A percentile compares a stretch with the other conserved stretches of the same genome.
These are phyloP conservation scores for Agarophyton chilense DNA, from an alignment of 23 red algal species.

Conservation along the genomic window DNA sequence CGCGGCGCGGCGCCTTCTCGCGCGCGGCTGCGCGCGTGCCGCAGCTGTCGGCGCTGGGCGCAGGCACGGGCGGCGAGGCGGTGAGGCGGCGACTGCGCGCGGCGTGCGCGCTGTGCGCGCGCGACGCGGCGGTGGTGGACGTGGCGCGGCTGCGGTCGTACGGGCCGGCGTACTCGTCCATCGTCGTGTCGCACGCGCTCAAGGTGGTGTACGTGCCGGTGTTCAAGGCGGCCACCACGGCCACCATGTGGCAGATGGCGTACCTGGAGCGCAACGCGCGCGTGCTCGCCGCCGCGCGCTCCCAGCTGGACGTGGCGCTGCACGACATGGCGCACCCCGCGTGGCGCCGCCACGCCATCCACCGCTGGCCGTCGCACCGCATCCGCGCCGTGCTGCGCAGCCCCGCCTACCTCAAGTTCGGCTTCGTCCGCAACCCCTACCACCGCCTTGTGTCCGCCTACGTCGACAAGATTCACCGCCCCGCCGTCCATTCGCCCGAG, in stretches of 20 bases:
- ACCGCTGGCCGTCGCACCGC: background rate
- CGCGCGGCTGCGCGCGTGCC: too few relatives aligned
- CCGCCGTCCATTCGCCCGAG: conserved; percentile 9
- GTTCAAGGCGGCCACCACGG: conserved; percentile 56
- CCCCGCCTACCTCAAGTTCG: conserved; percentile 75
- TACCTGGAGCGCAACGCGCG: conserved; percentile 50
- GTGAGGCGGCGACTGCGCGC: too few relatives aligned
- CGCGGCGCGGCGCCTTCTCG: too few relatives aligned
- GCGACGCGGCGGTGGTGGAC: background rate
- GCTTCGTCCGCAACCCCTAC: conserved; percentile 79
- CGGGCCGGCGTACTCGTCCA: conserved; percentile 64
- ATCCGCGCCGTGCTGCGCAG: conserved; percentile 10
- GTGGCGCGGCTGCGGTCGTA: conserved; percentile 10
- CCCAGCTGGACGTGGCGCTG: background rate
- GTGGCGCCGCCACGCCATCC: conserved; percentile 23
- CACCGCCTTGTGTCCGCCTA: conserved; percentile 69
- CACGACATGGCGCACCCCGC: conserved; percentile 56
- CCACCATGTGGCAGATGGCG: conserved; percentile 62
- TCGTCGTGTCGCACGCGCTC: conserved; percentile 52
- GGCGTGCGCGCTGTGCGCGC: background rate
- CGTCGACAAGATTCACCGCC: conserved; percentile 67
- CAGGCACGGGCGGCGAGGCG: too few relatives aligned
- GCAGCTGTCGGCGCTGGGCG: background rate
- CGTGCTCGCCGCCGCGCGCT: conserved; percentile 7
- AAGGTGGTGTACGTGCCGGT: conserved; percentile 62